Base-by-base conservation (phyloP, 805 yeast genomes). In the Kurtzmaniella fragi region DNA sequence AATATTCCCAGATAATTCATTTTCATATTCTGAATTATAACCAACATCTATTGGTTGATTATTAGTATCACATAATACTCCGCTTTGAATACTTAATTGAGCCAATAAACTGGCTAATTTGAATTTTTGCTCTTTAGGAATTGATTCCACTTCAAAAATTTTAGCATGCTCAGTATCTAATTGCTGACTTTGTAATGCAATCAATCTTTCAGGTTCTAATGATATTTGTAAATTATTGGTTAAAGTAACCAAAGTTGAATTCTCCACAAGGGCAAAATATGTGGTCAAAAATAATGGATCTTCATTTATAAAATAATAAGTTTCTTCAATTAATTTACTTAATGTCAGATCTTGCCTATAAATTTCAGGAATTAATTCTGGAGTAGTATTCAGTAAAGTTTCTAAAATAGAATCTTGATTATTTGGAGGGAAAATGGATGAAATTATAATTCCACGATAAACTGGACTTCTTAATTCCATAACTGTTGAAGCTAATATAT, bases 101-200 rank as follows among this genome's bases (percentile, higher is more conserved):
- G 91, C 91, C 42, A 87, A 65, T 31, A 82, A 69, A 20, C 78
- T 76, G 2, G 95, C 95, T 39, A 87, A 69, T 42, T 62, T 64
- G 76, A 79, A 50, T 2, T 46, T 41, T 35, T 47, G 49, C 27
- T 27, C 36, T 27, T 34, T 26, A n/a, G 42, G 37, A 9, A 20
- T 9, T 16, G 25, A 28, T 28, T 39, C 39, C 7, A 50, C 12
- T 27, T 53, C 58, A 27, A 43, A 41, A 11, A 53, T 41, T 45
- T 56, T 52, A 11, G 33, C 13, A 15, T 17, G 13, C n/a, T 13
- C 15, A 28, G 47, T 48, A 8, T 40, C 41, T 9, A 50, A 51
- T 5, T 48, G 48, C 7, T 31, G 32, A 17, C 35, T 33, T 17
- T 37, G 26, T 13, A 46, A 25, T 25, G 27, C 29, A 17, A 36